These are phyloP conservation scores for Calocera cornea DNA, from an alignment of 768 basidiomycete species.

Conservation along the genomic window DNA sequence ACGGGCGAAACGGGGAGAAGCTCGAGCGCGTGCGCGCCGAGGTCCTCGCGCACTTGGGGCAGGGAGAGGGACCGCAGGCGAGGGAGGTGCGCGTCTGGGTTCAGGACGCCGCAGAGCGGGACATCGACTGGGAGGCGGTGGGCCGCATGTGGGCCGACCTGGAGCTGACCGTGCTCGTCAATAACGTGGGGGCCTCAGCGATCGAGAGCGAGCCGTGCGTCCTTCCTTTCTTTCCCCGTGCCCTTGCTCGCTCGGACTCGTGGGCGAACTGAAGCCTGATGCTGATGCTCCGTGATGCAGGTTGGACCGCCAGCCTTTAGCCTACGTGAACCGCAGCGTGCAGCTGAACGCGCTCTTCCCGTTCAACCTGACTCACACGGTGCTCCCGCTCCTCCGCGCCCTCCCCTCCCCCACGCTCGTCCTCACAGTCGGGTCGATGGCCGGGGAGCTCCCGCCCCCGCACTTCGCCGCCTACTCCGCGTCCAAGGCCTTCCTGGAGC, in stretches of 20 bases:
- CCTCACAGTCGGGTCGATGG: slow-evolving; percentile 8
- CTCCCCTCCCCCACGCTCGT: background rate
- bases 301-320: slow-evolving; percentile 9
- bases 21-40: slow-evolving; percentile 4
- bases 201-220: background rate
- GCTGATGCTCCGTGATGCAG: background rate
- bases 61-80: background rate
- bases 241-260: background rate
- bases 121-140: slow-evolving; percentile 4
- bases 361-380: slow-evolving; percentile 5
- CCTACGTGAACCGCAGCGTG: background rate
- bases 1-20: slow-evolving; percentile 11
- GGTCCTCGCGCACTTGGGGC: background rate
- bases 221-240: too few species aligned
- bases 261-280: too few species aligned
- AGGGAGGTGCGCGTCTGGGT: background rate
- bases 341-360: slow-evolving; percentile 9
- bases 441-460: slow-evolving; percentile 9
- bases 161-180: slow-evolving; percentile 9
- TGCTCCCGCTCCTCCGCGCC: slow-evolving; percentile 9
- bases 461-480: slow-evolving; percentile 7
- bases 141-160: background rate
- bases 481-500: slow-evolving; percentile 9
- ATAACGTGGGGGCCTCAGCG: slow-evolving; percentile 6
- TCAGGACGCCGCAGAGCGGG: background rate